Percentiles rank a stretch among this genome's conserved stretches.
phyloP scores from a whole-genome alignment of 2,329 filamentous ascomycete species.

The Fusarium sp. region DNA sequence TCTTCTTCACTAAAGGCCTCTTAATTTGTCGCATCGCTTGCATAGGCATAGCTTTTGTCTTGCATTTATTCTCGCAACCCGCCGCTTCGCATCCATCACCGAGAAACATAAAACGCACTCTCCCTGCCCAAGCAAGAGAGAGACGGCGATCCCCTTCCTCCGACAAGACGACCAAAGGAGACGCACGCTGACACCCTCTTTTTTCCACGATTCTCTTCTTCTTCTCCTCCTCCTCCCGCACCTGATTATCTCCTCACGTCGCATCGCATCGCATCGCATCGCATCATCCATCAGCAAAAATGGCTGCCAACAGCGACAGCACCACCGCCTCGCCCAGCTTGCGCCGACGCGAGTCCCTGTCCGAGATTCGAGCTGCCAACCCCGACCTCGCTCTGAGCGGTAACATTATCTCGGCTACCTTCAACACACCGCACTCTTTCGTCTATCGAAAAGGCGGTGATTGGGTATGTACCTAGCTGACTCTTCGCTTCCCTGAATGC shows the following conservation, averaged over 20 bases:
- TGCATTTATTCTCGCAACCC: slow-evolving; percentile 1
- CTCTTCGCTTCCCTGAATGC: slow-evolving; percentile 23
- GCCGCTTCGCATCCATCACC: slow-evolving; percentile 36
- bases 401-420: slow-evolving; percentile 74
- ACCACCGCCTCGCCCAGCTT: slow-evolving; percentile 44
- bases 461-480: slow-evolving; percentile 63
- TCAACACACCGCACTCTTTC: slow-evolving; percentile 70
- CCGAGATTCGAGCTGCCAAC: slow-evolving; percentile 65
- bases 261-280: background rate
- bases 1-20: slow-evolving; percentile 2
- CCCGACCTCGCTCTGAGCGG: slow-evolving; percentile 69
- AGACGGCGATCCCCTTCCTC: slow-evolving; percentile 29
- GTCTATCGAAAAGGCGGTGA: slow-evolving; percentile 68
- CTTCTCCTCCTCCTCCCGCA: background rate
- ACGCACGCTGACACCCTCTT: slow-evolving; percentile 24
- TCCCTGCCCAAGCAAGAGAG: slow-evolving; percentile 14
- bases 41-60: slow-evolving; percentile 2
- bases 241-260: slow-evolving; percentile 11
- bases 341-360: slow-evolving; percentile 62
- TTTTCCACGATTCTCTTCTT: slow-evolving; percentile 11
- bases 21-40: slow-evolving; percentile 12
- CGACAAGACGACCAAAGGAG: slow-evolving; percentile 33
- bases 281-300: slow-evolving; percentile 13
- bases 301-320: slow-evolving; percentile 27
- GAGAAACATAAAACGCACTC: slow-evolving; percentile 24